A percentile compares a stretch with the other conserved stretches of the same genome.
These are phyloP conservation scores for Saccharomycopsis babjevae DNA, from an alignment of 805 yeast species.

Conservation along the genomic window DNA sequence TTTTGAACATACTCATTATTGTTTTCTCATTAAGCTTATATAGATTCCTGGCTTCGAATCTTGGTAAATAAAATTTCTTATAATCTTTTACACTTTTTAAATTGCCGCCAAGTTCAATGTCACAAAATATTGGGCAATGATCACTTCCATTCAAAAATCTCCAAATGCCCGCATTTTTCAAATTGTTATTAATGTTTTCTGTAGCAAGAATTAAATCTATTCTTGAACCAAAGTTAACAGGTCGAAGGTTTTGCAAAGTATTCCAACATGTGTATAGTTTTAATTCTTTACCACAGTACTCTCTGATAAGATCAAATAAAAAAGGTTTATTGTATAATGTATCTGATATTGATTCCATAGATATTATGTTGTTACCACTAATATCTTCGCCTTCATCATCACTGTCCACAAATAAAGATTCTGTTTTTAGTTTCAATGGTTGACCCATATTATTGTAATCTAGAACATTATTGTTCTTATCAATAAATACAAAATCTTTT, in stretches of 20 bases:
- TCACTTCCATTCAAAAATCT: slow-evolving; percentile 76
- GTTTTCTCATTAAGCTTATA: slow-evolving; percentile 30
- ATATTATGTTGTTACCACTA: slow-evolving; percentile 7
- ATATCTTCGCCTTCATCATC: slow-evolving; percentile 14
- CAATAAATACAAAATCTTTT: slow-evolving; percentile 6
- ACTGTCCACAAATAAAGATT: slow-evolving; percentile 12
- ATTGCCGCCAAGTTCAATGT: slow-evolving; percentile 30
- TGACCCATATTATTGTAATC: slow-evolving; percentile 3
- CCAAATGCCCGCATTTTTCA: slow-evolving; percentile 43
- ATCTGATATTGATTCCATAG: slow-evolving; percentile 24
- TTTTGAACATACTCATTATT: slow-evolving; percentile 17
- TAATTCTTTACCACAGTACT: slow-evolving; percentile 39
- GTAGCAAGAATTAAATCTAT: slow-evolving; percentile 67
- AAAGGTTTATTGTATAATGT: slow-evolving; percentile 30
- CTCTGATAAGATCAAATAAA: slow-evolving; percentile 51
- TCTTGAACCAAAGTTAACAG: slow-evolving; percentile 79
- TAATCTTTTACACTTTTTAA: not conserved
- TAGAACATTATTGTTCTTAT: slow-evolving; percentile 9
- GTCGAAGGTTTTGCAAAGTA: slow-evolving; percentile 62
- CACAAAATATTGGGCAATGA: slow-evolving; percentile 86
- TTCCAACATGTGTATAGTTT: slow-evolving; percentile 91
- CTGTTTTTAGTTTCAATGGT: slow-evolving; percentile 1
- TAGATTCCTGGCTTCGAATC: slow-evolving; percentile 43
- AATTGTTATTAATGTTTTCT: slow-evolving; percentile 24
- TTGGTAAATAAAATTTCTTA: slow-evolving; percentile 23